Conservation (phyloP, 805 yeast species). For the Schwanniomyces polymorphus region DNA sequence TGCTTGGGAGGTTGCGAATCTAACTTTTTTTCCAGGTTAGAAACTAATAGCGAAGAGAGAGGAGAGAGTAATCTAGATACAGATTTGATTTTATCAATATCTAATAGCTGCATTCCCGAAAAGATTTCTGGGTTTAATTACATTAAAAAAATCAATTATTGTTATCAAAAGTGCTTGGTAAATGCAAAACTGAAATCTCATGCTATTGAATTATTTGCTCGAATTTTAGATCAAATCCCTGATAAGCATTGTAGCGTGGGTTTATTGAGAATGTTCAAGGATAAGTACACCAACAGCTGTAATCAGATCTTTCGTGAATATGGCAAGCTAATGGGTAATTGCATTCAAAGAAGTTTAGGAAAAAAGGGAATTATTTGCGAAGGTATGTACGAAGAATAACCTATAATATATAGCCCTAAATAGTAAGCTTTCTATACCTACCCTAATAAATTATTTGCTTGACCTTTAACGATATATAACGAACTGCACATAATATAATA, state of each 20-base stretch:
- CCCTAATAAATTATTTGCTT: too few species aligned
- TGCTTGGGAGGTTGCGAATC: slow-evolving; percentile 48
- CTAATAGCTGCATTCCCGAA: slow-evolving; percentile 8
- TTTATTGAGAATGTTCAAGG: slow-evolving; percentile 44
- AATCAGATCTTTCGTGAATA: slow-evolving; percentile 60
- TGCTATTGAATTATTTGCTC: slow-evolving; percentile 26
- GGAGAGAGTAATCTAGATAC: not conserved
- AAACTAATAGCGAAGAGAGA: not conserved
- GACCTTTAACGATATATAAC: too few species aligned
- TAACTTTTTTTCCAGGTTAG: slow-evolving; percentile 13
- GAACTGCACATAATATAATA: too few species aligned
- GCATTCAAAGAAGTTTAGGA: slow-evolving; percentile 55
- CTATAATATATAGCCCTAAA: not conserved
- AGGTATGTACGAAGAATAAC: slow-evolving; percentile 9
- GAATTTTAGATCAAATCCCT: slow-evolving; percentile 35
- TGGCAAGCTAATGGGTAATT: slow-evolving; percentile 50
- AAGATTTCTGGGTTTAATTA: slow-evolving; percentile 46
- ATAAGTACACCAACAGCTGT: slow-evolving; percentile 30
- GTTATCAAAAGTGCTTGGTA: slow-evolving; percentile 12
- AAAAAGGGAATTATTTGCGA: slow-evolving; percentile 16
- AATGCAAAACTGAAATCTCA: not conserved
- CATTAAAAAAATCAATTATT: slow-evolving; percentile 47
- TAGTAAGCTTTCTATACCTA: too few species aligned
- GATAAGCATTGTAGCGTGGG: slow-evolving; percentile 55
- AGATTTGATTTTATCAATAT: not conserved